Conservation (phyloP, 2,329 filamentous ascomycete species). For the Didymella segeticola region DNA sequence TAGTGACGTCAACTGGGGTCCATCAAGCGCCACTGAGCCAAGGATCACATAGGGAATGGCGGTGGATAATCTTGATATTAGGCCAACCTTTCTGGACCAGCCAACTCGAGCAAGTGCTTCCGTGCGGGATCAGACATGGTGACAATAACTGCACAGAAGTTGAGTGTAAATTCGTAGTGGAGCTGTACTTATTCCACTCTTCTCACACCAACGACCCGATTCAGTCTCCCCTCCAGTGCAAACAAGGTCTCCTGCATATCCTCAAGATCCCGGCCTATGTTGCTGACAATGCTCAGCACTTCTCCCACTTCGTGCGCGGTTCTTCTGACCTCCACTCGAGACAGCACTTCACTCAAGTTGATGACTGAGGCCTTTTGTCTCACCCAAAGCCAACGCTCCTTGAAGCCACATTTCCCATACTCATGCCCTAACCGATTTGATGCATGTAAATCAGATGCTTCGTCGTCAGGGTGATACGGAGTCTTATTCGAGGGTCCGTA, state of each 20-base stretch:
- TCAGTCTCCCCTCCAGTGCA: constrained; percentile 27
- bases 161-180: not conserved
- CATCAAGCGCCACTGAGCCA: no score
- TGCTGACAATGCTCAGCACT: constrained; percentile 24
- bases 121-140: not conserved
- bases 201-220: constrained; percentile 31
- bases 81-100: no score
- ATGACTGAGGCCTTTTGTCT: constrained; percentile 46
- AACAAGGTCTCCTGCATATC: constrained; percentile 21
- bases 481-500: constrained; percentile 14
- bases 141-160: not conserved
- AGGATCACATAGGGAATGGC: no score
- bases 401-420: constrained; percentile 45
- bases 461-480: constrained; percentile 30
- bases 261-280: constrained; percentile 31
- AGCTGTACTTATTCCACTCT: constrained; percentile 22
- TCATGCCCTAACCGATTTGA: constrained; percentile 37
- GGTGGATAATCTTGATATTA: no score
- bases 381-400: constrained; percentile 48
- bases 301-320: constrained; percentile 42
- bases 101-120: not conserved
- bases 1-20: no score
- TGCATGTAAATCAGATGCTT: constrained; percentile 20
- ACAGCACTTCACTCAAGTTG: constrained; percentile 44
- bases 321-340: constrained; percentile 48